phyloP scores from a whole-genome alignment of 306 rosid genomes.

The Prunus fruticosa region DNA sequence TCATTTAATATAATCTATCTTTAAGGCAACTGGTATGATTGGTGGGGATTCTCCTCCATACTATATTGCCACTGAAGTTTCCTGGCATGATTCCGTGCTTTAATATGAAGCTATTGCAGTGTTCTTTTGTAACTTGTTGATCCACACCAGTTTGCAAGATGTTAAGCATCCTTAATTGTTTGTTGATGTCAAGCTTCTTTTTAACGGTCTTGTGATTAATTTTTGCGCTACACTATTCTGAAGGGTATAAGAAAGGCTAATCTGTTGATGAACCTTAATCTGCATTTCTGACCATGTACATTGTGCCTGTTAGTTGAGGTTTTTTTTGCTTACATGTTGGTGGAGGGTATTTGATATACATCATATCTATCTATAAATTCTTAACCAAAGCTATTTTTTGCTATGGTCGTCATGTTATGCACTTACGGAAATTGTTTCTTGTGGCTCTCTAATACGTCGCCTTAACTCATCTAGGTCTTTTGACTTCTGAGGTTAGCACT shows the following conservation, averaged over 20 bases:
- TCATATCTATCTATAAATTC: not conserved
- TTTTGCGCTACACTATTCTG: not conserved
- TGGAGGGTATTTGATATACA: not conserved
- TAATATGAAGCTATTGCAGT: not conserved
- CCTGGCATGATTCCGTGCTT: not conserved
- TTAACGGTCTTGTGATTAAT: not conserved
- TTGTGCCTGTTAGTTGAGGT: not conserved
- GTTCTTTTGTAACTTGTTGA: not conserved
- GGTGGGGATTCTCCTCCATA: not conserved
- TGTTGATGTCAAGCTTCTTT: not conserved
- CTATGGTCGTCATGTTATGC: not conserved
- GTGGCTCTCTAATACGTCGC: constrained; percentile 35
- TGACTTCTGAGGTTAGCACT: constrained; percentile 52
- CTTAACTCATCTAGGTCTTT: constrained; percentile 59
- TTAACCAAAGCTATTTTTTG: not conserved
- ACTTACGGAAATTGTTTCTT: not conserved
- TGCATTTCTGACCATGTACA: not conserved
- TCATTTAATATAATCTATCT: not conserved
- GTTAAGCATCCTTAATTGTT: constrained; percentile 1
- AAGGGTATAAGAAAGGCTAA: not conserved
- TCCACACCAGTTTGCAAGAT: not conserved
- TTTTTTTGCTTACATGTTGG: not conserved
- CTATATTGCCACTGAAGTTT: not conserved
- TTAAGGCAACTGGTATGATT: not conserved
- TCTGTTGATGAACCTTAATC: constrained; percentile 1